Conservation (phyloP, 345 rosid species). For the Aegle marmelos region DNA sequence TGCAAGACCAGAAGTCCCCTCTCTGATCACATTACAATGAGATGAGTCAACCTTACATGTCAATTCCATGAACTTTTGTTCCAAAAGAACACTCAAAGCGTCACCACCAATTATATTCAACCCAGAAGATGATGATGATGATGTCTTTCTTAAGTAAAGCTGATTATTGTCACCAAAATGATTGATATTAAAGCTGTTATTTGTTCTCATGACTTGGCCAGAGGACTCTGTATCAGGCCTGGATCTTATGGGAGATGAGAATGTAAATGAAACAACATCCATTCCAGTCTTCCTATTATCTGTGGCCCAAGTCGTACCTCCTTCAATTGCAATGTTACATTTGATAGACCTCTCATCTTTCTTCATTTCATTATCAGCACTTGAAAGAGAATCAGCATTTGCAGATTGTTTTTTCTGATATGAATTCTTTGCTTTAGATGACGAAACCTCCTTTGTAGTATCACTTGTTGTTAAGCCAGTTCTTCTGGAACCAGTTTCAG, state of each 20-base stretch:
- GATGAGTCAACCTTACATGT: slow-evolving; percentile 59
- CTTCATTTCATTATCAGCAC: slow-evolving; percentile 29
- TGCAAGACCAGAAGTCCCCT: slow-evolving; percentile 34
- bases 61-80: slow-evolving; percentile 70
- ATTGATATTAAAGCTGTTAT: slow-evolving; percentile 18
- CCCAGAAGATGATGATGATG: slow-evolving; percentile 31
- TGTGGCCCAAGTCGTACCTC: slow-evolving; percentile 21
- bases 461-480: slow-evolving; percentile 17
- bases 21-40: slow-evolving; percentile 40
- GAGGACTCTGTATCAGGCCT: slow-evolving; percentile 31
- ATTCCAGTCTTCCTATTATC: slow-evolving; percentile 41
- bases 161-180: slow-evolving; percentile 19
- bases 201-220: slow-evolving; percentile 24
- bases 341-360: slow-evolving; percentile 39
- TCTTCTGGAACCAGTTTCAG: slow-evolving; percentile 38
- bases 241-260: slow-evolving; percentile 68
- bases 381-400: slow-evolving; percentile 27
- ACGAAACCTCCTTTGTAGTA: slow-evolving; percentile 35
- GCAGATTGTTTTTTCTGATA: slow-evolving; percentile 40
- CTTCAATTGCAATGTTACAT: slow-evolving; percentile 40
- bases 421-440: slow-evolving; percentile 38
- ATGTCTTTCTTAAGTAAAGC: slow-evolving; percentile 25
- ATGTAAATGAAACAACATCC: slow-evolving; percentile 89
- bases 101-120: slow-evolving; percentile 45
- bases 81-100: slow-evolving; percentile 64